Evolutionary conservation across 73 alveolate species (phyloP), one percentile per base, ranked within the genome.

Genomic region (Tetrahymena thermophila): DNA sequence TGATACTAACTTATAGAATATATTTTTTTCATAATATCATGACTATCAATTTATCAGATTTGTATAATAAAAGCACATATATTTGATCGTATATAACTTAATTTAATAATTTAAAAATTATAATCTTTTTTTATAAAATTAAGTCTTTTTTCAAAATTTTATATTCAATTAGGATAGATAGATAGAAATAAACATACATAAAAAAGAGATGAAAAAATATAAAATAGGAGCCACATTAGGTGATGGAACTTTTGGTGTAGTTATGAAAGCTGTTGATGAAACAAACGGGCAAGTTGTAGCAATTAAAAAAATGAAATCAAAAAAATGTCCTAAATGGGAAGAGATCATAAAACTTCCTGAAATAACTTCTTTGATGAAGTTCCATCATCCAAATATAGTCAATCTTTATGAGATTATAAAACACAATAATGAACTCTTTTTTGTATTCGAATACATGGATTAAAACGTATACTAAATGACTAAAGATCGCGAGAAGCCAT

Each of bases 391-490:
- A 58, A 98, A 98, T 94, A 98, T 98, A 50, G 99, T 98, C 42
- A 95, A 98, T 71, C 97, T 98, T 84, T 97, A 98, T 94, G 99
- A 98, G 94, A 95, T 98, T 35, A 98, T 98, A 40, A 96, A 98
- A 35, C 98, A 97, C 34, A 98, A 98, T 85, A 98, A 98, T 93
- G 99, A 97, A 94, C 97, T 99, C 93, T 99, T 98, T 96, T 98
- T 99, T 96, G 99, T 99, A 50, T 99, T 99, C 93, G 99, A 99
- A 98, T 99, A 97, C 97, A 96, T 98, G 99, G 99, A 99, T 96
- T 96, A 97, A 56, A 99, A 98, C 96, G 98, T 98, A 43, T 98
- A 97, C 94, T 97, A 98, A 85, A 95, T 98, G 97, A 98, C 98
- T 97, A 99, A 99, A 96, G 99, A 97, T 83, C 97, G 99, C 37